Evolutionary conservation across 1,284 basidiomycete species (phyloP).

Genomic region (Leccinum griseonigrum): DNA sequence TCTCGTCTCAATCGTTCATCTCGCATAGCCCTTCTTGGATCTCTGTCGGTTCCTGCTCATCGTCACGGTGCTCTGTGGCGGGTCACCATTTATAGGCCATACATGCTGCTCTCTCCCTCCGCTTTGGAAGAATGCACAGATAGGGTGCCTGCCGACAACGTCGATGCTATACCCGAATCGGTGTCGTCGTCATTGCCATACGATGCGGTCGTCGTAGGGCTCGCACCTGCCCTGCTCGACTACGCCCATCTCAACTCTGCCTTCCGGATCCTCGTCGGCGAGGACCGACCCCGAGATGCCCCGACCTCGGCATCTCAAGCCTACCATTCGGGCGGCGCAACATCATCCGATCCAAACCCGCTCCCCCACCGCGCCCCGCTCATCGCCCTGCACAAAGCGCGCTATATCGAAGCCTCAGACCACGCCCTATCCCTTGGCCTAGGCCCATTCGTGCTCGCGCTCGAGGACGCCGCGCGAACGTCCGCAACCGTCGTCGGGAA

Average conservation of each 20-base stretch:
- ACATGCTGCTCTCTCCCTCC: conserved; percentile 57
- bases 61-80: neutral
- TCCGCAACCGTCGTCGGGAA: conserved; percentile 63
- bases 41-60: neutral
- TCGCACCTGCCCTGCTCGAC: conserved; percentile 52
- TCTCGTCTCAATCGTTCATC: neutral
- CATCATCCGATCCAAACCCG: neutral
- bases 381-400: conserved; percentile 57
- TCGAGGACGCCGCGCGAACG: conserved; percentile 54
- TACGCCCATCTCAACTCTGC: conserved; percentile 63
- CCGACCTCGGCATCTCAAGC: neutral
- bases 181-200: conserved; percentile 23
- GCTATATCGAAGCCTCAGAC: neutral
- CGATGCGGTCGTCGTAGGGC: conserved; percentile 68
- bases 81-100: conserved; percentile 44
- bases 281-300: conserved; percentile 6
- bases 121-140: conserved; percentile 50
- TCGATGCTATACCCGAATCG: neutral
- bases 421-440: conserved; percentile 57
- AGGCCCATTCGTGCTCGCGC: conserved; percentile 64
- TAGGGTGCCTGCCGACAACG: neutral
- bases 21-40: neutral
- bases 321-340: neutral
- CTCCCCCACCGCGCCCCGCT: conserved; percentile 31
- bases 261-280: conserved; percentile 56